Base-by-base conservation (phyloP, 257 asterid species). In the Nyctanthes arbortristis region DNA sequence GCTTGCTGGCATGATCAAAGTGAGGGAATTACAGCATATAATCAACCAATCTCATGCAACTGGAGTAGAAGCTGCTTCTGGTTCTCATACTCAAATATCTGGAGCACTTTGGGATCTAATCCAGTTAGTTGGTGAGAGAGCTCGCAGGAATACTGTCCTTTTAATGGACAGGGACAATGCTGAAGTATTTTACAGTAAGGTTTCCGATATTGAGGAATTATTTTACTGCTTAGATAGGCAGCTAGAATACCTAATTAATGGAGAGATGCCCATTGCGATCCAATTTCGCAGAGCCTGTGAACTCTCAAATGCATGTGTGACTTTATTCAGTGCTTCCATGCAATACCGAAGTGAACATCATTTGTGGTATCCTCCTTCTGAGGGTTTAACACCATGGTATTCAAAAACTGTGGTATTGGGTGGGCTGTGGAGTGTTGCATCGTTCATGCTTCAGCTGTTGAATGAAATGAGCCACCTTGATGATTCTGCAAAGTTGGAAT, bases 131-230 rank as follows among this genome's bases (percentile, higher is more conserved):
- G 99, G 99, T 32, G 97, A 93, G 77, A 86, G 82, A 82, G 86
- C 97, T 57, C 97, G 99, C 34, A 78, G 96, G 49, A 86, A 78
- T 77, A 85, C 96, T 43, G 96, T 93, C 79, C 96, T 93, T 72
- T 70, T 93, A 88, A 93, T 93, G 97, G 99, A 93, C 77, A 93
- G 97, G 77, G 97, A 93, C 60, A 93, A 91, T 81, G 91, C 95
- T 75, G 99, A 93, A 85, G 98, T 93, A 65, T 93, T 93, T 73
- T 93, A 87, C 68, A 93, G 96, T 65, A 93, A 85, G 81, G 97
- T 93, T 72, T 91, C 99, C 62, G 96, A 89, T 66, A 85, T 91
- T 43, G 94, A 89, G 83, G 95, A 93, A 80, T 67, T 89, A 49
- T 93, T 90, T 81, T 80, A 81, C 77, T 87, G 96, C 88, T 76